Evolutionary conservation across 768 basidiomycete genomes (phyloP).

Genomic region (Phaffia tasmanica): DNA sequence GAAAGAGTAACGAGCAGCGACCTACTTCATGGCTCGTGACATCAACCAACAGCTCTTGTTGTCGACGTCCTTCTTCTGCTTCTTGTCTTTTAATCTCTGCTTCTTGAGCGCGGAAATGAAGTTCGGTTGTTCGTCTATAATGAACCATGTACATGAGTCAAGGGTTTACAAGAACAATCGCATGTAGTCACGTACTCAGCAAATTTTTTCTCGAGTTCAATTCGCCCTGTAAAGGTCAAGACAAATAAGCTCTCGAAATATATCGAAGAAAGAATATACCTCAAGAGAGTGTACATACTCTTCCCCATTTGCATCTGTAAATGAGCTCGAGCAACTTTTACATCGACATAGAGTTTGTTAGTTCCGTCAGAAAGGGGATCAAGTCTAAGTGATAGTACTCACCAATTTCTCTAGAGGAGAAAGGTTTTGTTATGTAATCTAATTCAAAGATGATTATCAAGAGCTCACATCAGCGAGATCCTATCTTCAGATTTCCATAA

Average conservation of each 20-base stretch:
- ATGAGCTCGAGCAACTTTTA: conserved; percentile 13
- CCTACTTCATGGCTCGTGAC: conserved; percentile 34
- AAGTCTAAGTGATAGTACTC: background rate
- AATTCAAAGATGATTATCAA: background rate
- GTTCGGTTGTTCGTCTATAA: conserved; percentile 11
- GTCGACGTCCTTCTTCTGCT: conserved; percentile 34
- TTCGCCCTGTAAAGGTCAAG: background rate
- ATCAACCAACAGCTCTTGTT: conserved; percentile 41
- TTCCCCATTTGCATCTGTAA: conserved; percentile 39
- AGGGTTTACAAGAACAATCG: background rate
- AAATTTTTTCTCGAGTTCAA: conserved; percentile 20
- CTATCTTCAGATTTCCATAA: background rate
- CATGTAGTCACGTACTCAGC: background rate
- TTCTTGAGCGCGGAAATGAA: conserved; percentile 31
- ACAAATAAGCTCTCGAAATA: too few species aligned
- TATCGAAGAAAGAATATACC: too few species aligned
- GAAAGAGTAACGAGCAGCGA: conserved; percentile 2
- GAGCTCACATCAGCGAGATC: background rate
- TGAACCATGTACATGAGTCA: too few species aligned
- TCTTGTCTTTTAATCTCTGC: conserved; percentile 32
- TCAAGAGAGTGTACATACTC: conserved; percentile 10
- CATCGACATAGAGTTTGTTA: background rate
- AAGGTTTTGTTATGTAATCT: conserved; percentile 41
- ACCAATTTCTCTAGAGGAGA: conserved; percentile 38
- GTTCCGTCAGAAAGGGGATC: background rate